These are phyloP conservation scores for Vaccinium macrocarpon DNA, from an alignment of 148 eudicot genomes.

Conservation along the genomic window DNA sequence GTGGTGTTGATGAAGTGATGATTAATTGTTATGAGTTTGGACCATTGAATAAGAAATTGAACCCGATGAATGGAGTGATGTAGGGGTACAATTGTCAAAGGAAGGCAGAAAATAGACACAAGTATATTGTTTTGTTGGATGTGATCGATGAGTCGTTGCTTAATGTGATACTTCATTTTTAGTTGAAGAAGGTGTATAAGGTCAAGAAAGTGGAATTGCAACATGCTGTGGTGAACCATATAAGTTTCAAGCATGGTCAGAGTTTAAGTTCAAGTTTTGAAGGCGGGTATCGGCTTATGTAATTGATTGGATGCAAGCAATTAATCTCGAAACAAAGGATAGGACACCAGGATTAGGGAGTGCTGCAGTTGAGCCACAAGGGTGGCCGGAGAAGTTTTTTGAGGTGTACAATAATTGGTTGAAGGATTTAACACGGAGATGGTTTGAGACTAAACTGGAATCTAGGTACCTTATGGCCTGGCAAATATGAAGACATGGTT, in stretches of 20 bases:
- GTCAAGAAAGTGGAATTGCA: constrained; percentile 13
- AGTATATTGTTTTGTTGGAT: constrained; percentile 48
- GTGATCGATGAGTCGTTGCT: constrained; percentile 53
- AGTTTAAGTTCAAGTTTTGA: constrained; percentile 66
- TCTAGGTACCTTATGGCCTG: constrained; percentile 41
- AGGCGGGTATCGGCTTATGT: constrained; percentile 81
- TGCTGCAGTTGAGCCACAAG: constrained; percentile 47
- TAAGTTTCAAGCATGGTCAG: constrained; percentile 88
- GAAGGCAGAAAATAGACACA: constrained; percentile 50
- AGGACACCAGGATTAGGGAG: constrained; percentile 74
- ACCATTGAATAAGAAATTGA: constrained; percentile 50
- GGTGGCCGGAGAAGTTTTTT: constrained; percentile 61
- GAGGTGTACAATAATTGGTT: constrained; percentile 55
- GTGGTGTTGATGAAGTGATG: constrained; percentile 40
- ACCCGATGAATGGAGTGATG: constrained; percentile 61
- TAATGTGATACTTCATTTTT: constrained; percentile 74
- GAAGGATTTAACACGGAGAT: constrained; percentile 36
- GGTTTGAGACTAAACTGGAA: constrained; percentile 43
- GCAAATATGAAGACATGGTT: no score
- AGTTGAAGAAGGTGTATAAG: constrained; percentile 39
- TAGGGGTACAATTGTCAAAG: constrained; percentile 70
- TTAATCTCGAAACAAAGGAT: constrained; percentile 54
- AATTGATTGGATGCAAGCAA: constrained; percentile 53
- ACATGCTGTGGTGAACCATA: constrained; percentile 69
- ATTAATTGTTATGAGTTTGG: constrained; percentile 63